Conservation (phyloP, 208 protist species). For the Acanthamoeba royreba region DNA sequence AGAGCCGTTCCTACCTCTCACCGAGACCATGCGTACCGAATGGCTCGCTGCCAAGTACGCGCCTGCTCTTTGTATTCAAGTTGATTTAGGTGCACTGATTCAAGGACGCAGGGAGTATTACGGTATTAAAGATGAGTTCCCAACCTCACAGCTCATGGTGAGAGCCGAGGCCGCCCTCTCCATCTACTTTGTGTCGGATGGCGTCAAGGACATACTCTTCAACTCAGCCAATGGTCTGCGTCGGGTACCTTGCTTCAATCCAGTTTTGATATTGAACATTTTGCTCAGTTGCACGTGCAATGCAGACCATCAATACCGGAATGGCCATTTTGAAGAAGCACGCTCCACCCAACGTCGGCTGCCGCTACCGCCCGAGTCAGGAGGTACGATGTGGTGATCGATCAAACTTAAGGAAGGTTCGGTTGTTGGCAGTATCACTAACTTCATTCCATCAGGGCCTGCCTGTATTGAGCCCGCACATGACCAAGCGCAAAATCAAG, state of each 20-base stretch:
- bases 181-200: not conserved
- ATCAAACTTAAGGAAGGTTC: too few relatives aligned
- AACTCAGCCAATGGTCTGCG: not conserved
- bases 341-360: not conserved
- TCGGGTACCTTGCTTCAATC: too few relatives aligned
- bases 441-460: not conserved
- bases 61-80: not conserved
- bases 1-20: slow-evolving; percentile 13
- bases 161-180: not conserved
- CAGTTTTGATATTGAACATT: too few relatives aligned
- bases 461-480: not conserved
- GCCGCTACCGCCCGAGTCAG: not conserved
- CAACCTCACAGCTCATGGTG: not conserved
- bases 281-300: too few relatives aligned
- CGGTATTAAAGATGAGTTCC: not conserved
- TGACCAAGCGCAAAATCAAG: not conserved
- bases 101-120: slow-evolving; percentile 6
- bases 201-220: slow-evolving; percentile 4
- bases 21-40: not conserved
- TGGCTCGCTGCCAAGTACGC: not conserved
- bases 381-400: too few relatives aligned
- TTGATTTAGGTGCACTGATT: not conserved
- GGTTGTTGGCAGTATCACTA: too few relatives aligned
- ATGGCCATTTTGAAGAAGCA: slow-evolving; percentile 6
- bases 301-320: slow-evolving; percentile 5